Evolutionary conservation across 2,329 filamentous ascomycete genomes (phyloP), one percentile per base, ranked within the genome.

Genomic region (Akanthomyces lecanii): DNA sequence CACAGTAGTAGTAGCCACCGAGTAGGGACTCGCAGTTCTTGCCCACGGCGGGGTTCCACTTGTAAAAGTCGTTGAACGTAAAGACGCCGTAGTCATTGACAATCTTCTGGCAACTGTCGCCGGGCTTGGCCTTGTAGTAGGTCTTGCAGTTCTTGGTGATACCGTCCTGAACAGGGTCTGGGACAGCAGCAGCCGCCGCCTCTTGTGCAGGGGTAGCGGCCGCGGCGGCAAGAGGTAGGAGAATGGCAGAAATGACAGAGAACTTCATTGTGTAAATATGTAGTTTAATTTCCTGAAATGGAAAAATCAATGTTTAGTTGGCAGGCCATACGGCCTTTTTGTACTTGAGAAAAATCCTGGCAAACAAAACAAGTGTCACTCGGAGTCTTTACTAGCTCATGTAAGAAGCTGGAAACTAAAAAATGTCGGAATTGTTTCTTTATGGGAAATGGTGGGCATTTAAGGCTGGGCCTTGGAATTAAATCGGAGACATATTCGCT

Each of bases 51-150:
- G 56, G 62, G 56, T 63, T 63, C 62, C 62, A 63, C 38, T 45
- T 44, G 53, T 30, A 44, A 44, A 56, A 56, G 53, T 56, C 53
- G 14, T 6, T 1, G 10, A 56, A 38, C 14, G 23, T 25, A 23
- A 56, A 56, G n/a, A 44, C 38, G 38, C 53, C 38, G 38, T 56
- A 56, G 16, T 56, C 40, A 21, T 45, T 38, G 53, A 56, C 53
- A 44, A 53, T 53, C 5, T n/a, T 57, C 30, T 60, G 44, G 61
- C 64, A 65, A 45, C 50, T 63, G 33, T 65, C 64, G 28, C 61
- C 61, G 10, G 60, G 36, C 48, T 38, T 23, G 33, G 62, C 58
- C 44, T 54, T 57, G 55, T 65, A 65, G 55, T 23, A 65, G 36
- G 36, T 40, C 33, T 58, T 33, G 58, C 64, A 65, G 50, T 62